phyloP scores from a whole-genome alignment of 2,329 filamentous ascomycete genomes.

The Pleoardoris graminearum region DNA sequence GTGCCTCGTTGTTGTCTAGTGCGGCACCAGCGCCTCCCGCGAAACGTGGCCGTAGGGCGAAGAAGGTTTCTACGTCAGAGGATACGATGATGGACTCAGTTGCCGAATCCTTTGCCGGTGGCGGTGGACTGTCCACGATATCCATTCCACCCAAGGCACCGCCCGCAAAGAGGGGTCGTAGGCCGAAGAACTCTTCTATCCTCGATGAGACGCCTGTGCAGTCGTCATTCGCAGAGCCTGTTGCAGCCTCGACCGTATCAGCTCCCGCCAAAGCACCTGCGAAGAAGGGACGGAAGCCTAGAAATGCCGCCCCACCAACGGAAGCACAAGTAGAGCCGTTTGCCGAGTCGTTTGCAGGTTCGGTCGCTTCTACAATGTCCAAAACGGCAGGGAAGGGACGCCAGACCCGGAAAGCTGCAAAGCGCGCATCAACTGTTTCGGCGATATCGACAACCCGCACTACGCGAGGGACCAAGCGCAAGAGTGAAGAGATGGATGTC shows the following conservation, averaged over 20 bases:
- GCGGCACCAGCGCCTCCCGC: background rate
- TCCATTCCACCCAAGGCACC: constrained; percentile 6
- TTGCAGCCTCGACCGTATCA: background rate
- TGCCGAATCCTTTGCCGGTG: constrained; percentile 4
- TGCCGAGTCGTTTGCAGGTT: background rate
- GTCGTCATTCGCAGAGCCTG: constrained; percentile 3
- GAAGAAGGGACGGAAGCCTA: constrained; percentile 4
- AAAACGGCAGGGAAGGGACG: constrained; percentile 6
- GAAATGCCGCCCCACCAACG: background rate
- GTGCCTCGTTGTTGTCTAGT: background rate
- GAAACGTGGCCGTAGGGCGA: constrained; percentile 2
- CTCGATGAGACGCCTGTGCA: constrained; percentile 1
- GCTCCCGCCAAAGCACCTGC: constrained; percentile 2
- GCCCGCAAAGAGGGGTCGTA: constrained; percentile 7
- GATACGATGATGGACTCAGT: constrained; percentile 7
- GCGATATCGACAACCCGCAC: constrained; percentile 11
- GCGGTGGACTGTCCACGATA: background rate
- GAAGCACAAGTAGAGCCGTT: background rate
- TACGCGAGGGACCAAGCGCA: constrained; percentile 24
- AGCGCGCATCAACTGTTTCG: constrained; percentile 10
- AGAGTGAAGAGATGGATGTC: constrained; percentile 21
- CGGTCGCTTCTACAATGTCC: constrained; percentile 2
- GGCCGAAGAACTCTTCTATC: constrained; percentile 2
- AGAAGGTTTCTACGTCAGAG: constrained; percentile 1
- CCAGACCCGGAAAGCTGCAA: constrained; percentile 4